phyloP scores from a whole-genome alignment of 768 basidiomycete genomes.

The Pholiota microspora region DNA sequence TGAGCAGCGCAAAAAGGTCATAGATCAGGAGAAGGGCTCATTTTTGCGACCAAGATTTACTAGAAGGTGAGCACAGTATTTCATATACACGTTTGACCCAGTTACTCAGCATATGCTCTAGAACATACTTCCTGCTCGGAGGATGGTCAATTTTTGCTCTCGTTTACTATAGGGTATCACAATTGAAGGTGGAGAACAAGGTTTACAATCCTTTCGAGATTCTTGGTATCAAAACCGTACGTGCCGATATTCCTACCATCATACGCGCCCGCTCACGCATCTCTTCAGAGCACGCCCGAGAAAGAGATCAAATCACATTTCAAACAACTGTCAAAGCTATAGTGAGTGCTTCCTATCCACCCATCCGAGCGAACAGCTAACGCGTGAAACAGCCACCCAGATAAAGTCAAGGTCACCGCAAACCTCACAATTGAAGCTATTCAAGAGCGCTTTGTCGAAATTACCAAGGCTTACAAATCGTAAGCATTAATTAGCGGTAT shows the following conservation, averaged over 20 bases:
- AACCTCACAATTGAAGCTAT: slow-evolving; percentile 88
- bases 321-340: slow-evolving; percentile 86
- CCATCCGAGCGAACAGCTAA: not conserved
- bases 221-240: slow-evolving; percentile 70
- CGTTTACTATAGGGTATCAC: slow-evolving; percentile 63
- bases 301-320: slow-evolving; percentile 96
- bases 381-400: slow-evolving; percentile 72
- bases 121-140: slow-evolving; percentile 54
- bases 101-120: slow-evolving; percentile 24
- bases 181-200: slow-evolving; percentile 56
- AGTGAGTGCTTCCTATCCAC: slow-evolving; percentile 43
- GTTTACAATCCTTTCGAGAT: slow-evolving; percentile 96
- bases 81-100: not conserved
- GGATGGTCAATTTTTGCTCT: slow-evolving; percentile 78
- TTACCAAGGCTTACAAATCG: slow-evolving; percentile 99
- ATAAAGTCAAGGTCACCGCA: slow-evolving; percentile 83
- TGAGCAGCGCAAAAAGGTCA: slow-evolving; percentile 47
- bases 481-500: slow-evolving; percentile 33
- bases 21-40: slow-evolving; percentile 42
- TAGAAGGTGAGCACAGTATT: slow-evolving; percentile 41
- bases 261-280: not conserved
- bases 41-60: slow-evolving; percentile 46
- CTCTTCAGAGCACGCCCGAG: slow-evolving; percentile 59
- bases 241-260: slow-evolving; percentile 23
- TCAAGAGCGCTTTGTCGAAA: slow-evolving; percentile 81